Percentiles rank a stretch among this genome's conserved stretches.
Conservation (phyloP, 139 green algal genomes). For the Chlorella sorokiniana region DNA sequence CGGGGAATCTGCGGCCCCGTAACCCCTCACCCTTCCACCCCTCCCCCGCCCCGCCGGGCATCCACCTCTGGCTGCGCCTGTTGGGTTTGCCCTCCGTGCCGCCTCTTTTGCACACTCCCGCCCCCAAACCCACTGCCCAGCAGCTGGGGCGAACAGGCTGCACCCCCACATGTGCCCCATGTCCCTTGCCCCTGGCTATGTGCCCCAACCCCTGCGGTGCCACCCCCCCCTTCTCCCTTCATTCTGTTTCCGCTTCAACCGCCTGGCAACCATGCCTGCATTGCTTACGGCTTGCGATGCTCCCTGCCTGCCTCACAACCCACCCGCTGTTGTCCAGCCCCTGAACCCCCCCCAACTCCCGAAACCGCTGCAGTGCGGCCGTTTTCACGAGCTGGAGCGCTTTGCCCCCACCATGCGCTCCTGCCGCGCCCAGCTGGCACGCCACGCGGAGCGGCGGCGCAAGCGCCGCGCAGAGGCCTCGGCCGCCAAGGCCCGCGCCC, state of each 20-base stretch:
- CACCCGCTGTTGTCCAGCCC: background rate
- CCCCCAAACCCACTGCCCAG: no score
- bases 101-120: no score
- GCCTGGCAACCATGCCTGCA: no score
- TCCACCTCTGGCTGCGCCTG: no score
- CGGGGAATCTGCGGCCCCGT: background rate
- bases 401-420: slow-evolving; percentile 36
- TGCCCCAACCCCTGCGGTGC: no score
- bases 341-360: background rate
- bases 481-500: background rate
- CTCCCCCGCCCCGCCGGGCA: background rate
- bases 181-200: no score
- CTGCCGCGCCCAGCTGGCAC: slow-evolving; percentile 20
- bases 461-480: background rate
- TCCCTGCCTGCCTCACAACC: background rate
- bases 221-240: no score
- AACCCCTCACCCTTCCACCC: background rate
- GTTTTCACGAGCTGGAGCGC: slow-evolving; percentile 44
- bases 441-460: slow-evolving; percentile 21
- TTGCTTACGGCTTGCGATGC: background rate
- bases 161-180: no score
- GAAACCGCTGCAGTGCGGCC: slow-evolving; percentile 41
- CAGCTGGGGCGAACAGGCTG: no score
- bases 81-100: no score
- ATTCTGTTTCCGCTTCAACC: no score